Conservation (phyloP, 306 rosid genomes). For the Cajanus cajan region DNA sequence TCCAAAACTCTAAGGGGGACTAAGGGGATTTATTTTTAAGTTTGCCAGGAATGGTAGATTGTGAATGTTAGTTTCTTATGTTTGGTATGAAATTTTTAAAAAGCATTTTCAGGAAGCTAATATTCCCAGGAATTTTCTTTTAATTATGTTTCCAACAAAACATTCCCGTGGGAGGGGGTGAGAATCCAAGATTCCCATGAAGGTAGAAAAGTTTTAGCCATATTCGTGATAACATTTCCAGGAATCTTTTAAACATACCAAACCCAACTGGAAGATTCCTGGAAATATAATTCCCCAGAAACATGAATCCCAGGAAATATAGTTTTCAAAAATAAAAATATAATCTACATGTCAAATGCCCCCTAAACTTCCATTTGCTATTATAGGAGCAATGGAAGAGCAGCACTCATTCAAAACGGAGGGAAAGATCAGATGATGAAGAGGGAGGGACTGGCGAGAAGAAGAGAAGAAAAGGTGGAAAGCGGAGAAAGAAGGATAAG, state of each 20-base stretch:
- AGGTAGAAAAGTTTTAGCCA: not conserved
- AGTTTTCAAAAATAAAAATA: not conserved
- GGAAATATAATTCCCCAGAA: not conserved
- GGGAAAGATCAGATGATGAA: conserved; percentile 89
- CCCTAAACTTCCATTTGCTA: conserved; percentile 26
- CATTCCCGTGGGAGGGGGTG: not conserved
- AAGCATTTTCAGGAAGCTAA: not conserved
- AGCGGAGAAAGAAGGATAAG: conserved; percentile 93
- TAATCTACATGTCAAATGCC: not conserved
- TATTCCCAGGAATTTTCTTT: too few species aligned
- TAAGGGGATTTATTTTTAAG: not conserved
- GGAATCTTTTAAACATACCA: not conserved
- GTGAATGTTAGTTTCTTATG: too few species aligned
- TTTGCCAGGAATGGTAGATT: not conserved
- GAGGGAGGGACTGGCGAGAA: conserved; percentile 77
- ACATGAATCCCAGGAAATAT: not conserved
- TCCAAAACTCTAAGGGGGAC: not conserved
- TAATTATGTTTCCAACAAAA: not conserved
- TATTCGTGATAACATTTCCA: not conserved
- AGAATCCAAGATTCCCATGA: not conserved
- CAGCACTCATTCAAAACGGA: conserved; percentile 76
- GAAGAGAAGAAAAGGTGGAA: conserved; percentile 83
- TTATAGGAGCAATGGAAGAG: conserved; percentile 99
- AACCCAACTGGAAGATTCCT: not conserved
- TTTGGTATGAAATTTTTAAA: too few species aligned